phyloP scores from a whole-genome alignment of 257 asterid species.

The Fraxinus anomala region DNA sequence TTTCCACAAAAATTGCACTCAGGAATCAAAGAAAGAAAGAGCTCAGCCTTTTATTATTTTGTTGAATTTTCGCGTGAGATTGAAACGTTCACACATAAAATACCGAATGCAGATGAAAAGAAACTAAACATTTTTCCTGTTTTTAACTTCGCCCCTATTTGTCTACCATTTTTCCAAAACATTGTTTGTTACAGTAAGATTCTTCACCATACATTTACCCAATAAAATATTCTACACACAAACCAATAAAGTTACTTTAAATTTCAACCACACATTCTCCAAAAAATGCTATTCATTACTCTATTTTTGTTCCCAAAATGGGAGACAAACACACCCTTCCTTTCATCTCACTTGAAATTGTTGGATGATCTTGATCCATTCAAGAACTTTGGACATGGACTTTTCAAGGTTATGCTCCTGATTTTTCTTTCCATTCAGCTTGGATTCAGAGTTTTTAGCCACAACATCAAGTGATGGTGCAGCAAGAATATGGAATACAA shows the following conservation, averaged over 20 bases:
- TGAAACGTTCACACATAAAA: neutral
- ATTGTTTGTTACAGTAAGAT: too few species aligned
- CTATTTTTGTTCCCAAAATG: too few species aligned
- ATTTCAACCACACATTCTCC: too few species aligned
- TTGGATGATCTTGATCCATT: slow-evolving; percentile 20
- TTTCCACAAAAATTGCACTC: neutral
- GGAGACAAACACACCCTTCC: too few species aligned
- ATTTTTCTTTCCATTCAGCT: slow-evolving; percentile 49
- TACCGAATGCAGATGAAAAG: slow-evolving; percentile 2
- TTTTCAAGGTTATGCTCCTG: slow-evolving; percentile 25
- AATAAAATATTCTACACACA: too few species aligned
- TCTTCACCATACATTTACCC: too few species aligned
- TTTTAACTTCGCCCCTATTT: too few species aligned
- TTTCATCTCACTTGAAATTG: slow-evolving; percentile 9
- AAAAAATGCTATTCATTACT: too few species aligned
- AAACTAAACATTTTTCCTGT: neutral
- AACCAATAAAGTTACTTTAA: too few species aligned
- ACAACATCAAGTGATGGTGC: slow-evolving; percentile 94
- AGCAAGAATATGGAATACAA: slow-evolving; percentile 90
- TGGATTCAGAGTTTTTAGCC: slow-evolving; percentile 92
- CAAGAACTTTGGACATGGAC: slow-evolving; percentile 7
- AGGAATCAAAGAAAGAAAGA: neutral
- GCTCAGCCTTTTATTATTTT: neutral
- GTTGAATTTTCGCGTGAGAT: neutral
- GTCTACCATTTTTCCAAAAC: too few species aligned